phyloP scores from a whole-genome alignment of 441 rosid genomes.

The Euphorbia schlechtendalii region DNA sequence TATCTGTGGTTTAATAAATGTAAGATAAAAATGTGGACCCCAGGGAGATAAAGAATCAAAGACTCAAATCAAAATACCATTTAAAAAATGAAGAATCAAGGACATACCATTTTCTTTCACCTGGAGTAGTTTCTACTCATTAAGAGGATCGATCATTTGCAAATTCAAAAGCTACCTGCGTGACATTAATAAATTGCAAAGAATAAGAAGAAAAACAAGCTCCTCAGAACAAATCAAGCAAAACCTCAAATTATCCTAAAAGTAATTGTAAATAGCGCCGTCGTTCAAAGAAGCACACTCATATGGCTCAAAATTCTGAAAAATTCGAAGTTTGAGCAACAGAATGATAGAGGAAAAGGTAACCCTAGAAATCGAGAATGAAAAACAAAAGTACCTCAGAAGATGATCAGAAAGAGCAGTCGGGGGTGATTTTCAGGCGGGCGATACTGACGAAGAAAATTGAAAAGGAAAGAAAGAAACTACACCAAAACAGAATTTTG shows the following conservation, averaged over 20 bases:
- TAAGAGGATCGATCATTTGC: background rate
- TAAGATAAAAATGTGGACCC: background rate
- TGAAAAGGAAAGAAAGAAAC: background rate
- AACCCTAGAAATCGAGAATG: constrained; percentile 17
- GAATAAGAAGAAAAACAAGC: background rate
- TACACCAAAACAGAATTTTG: background rate
- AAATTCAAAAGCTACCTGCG: background rate
- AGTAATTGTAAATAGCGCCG: too few species aligned
- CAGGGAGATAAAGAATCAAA: too few species aligned
- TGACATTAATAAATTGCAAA: background rate
- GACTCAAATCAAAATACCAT: too few species aligned
- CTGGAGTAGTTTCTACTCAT: constrained; percentile 6
- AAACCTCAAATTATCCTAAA: background rate
- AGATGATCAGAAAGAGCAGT: background rate
- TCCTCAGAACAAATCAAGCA: background rate
- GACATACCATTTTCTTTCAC: constrained; percentile 25
- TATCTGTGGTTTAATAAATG: background rate
- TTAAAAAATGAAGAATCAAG: constrained; percentile 7
- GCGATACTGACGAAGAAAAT: constrained; percentile 22
- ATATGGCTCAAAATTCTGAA: background rate
- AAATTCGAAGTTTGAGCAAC: constrained; percentile 3
- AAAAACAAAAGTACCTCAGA: constrained; percentile 24
- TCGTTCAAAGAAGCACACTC: too few species aligned
- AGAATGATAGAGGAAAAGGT: too few species aligned
- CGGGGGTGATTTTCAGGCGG: constrained; percentile 15